phyloP scores from a whole-genome alignment of 179 eudicot genomes.

The Spergularia azorica region DNA sequence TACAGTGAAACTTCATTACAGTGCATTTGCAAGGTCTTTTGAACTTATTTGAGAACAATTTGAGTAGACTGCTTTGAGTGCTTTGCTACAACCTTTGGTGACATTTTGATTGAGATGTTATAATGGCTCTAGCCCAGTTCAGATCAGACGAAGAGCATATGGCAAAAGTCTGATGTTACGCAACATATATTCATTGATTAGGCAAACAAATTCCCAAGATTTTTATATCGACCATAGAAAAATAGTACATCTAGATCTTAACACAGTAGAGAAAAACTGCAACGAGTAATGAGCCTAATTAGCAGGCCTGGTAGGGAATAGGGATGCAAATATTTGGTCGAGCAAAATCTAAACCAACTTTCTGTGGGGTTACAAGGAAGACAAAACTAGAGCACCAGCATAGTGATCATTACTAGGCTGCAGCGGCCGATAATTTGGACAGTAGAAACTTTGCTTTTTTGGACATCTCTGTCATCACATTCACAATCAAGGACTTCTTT shows the following conservation, averaged over 20 bases:
- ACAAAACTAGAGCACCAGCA: constrained; percentile 3
- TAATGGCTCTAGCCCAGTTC: too few species aligned
- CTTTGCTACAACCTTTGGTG: too few species aligned
- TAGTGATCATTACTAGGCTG: constrained; percentile 21
- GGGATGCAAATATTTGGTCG: background rate
- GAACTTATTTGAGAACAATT: background rate
- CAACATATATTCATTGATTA: too few species aligned
- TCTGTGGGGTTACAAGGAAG: background rate
- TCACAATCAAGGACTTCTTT: constrained; percentile 71
- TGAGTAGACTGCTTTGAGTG: background rate
- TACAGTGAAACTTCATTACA: too few species aligned
- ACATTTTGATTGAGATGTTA: too few species aligned
- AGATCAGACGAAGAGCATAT: too few species aligned
- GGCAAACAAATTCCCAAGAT: too few species aligned
- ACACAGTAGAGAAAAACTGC: too few species aligned
- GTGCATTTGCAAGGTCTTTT: background rate
- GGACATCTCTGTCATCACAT: constrained; percentile 71
- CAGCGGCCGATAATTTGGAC: constrained; percentile 42
- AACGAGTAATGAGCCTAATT: too few species aligned
- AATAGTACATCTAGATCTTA: too few species aligned
- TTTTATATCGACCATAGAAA: too few species aligned
- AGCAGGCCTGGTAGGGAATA: background rate
- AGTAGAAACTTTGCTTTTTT: constrained; percentile 56
- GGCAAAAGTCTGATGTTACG: too few species aligned
- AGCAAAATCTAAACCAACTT: background rate